Conservation (phyloP, 495 filamentous ascomycete genomes). For the Talaromyces ruber region DNA sequence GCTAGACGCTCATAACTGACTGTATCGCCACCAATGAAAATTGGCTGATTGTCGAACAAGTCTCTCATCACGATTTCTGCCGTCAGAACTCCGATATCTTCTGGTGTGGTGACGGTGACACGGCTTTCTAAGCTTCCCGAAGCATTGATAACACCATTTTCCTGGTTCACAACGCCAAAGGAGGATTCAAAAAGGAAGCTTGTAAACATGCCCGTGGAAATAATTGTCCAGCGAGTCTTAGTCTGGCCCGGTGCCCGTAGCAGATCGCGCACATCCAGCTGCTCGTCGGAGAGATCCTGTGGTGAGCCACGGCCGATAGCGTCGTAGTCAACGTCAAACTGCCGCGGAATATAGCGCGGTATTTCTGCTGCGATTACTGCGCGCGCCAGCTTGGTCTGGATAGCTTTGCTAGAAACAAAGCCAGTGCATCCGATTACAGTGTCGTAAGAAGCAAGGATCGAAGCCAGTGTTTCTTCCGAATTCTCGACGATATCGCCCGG, state of each 20-base stretch:
- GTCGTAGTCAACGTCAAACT: constrained; percentile 60
- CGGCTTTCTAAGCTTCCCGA: constrained; percentile 47
- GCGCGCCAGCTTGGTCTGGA: constrained; percentile 38
- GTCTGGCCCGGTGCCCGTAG: constrained; percentile 33
- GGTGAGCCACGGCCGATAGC: constrained; percentile 43
- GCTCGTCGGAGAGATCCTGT: constrained; percentile 54
- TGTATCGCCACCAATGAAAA: constrained; percentile 53
- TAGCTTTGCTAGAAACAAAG: constrained; percentile 40
- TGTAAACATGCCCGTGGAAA: constrained; percentile 57
- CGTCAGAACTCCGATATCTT: constrained; percentile 50
- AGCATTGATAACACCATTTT: constrained; percentile 29
- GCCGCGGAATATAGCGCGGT: constrained; percentile 50
- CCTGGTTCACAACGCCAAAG: constrained; percentile 46
- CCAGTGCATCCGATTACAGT: constrained; percentile 48
- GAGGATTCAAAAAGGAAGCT: constrained; percentile 50
- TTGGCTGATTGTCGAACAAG: constrained; percentile 10
- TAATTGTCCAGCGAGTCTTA: constrained; percentile 44
- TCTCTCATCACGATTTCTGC: constrained; percentile 40
- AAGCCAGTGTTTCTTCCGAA: constrained; percentile 26
- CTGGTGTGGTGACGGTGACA: constrained; percentile 47
- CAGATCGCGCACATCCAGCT: constrained; percentile 45
- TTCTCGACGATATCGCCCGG: constrained; percentile 37
- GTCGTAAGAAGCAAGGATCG: constrained; percentile 37
- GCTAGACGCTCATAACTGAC: constrained; percentile 43
- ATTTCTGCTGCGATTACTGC: constrained; percentile 41